Evolutionary conservation across 208 protist species (phyloP), one percentile per base, ranked within the genome.

Genomic region (Crithidia fasciculata): DNA sequence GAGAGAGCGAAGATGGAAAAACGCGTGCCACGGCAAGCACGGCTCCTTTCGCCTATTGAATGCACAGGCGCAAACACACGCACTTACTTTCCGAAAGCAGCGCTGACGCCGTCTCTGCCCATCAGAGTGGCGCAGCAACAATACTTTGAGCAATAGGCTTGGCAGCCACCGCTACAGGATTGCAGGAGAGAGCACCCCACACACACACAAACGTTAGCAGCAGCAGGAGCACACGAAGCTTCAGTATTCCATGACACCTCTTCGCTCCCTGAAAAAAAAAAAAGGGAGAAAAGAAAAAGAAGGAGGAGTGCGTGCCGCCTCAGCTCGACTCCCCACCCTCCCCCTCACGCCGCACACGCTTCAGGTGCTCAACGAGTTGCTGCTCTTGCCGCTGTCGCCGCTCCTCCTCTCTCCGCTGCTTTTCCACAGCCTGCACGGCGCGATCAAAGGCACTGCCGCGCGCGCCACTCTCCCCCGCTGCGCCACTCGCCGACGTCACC

Each of bases 311-410:
- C 57, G 39, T 5, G 8, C 8, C 41, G 8, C 8, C 5, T 59
- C 55, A 65, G 18, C n/a, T 62, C 16, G 49, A 40, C 52, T 52
- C 43, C 47, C 0, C 37, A 0, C 18, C 62, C 2, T 19, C 45
- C 43, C 60, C 72, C 61, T 93, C 90, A 19, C 82, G 65, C 28
- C 80, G 85, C 58, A 92, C 60, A 50, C 82, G 78, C 70, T 95
- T 95, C 49, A 92, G 75, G 8, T 84, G 76, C 64, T 93, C 88
- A n/a, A 83, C 85, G 39, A 95, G 80, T 56, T 90, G 76, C 37
- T 86, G 70, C 81, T 95, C 91, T 53, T 81, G 76, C 47, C 66
- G 72, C 49, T 61, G 67, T 41, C 83, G 65, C 0, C 83, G 76
- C 72, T 84, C 85, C 64, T 83, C 85, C 63, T 92, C 88, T 8